Conservation (phyloP, 2,329 filamentous ascomycete genomes). For the Curvularia sp. region DNA sequence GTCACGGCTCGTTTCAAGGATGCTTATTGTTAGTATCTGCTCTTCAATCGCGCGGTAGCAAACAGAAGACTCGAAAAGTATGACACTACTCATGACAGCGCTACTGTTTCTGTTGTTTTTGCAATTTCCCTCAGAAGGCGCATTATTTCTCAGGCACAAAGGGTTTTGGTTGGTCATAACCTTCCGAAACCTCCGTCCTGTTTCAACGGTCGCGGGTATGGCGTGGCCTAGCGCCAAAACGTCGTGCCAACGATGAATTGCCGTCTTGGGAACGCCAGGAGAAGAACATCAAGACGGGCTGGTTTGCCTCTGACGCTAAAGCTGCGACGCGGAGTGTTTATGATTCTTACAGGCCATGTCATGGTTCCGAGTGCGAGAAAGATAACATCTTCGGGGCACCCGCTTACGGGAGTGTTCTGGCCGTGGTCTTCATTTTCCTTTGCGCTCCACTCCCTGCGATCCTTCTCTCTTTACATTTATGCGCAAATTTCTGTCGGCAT, state of each 20-base stretch:
- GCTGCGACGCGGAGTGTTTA: slow-evolving; percentile 12
- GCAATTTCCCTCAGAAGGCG: background rate
- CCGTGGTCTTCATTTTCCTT: slow-evolving; percentile 3
- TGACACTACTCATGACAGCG: background rate
- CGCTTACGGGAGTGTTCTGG: slow-evolving; percentile 1
- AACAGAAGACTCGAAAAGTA: background rate
- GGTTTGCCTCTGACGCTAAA: slow-evolving; percentile 1
- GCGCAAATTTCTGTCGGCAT: background rate
- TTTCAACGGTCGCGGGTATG: slow-evolving; percentile 14
- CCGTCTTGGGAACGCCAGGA: slow-evolving; percentile 3
- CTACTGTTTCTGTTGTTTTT: slow-evolving; percentile 7
- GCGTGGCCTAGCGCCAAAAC: slow-evolving; percentile 14
- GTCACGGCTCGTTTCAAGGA: background rate
- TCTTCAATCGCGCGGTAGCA: background rate
- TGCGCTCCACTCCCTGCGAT: background rate
- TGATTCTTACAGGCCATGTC: background rate
- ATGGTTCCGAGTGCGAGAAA: background rate
- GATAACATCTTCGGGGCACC: background rate
- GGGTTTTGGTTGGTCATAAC: slow-evolving; percentile 9
- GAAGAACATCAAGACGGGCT: slow-evolving; percentile 7
- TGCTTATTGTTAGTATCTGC: background rate
- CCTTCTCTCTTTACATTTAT: background rate
- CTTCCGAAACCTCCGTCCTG: slow-evolving; percentile 21
- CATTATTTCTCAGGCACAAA: slow-evolving; percentile 5
- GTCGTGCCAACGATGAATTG: slow-evolving; percentile 5